A percentile compares a stretch with the other conserved stretches of the same genome.
Conservation (phyloP, 148 eudicot species). For the Chenopodium quinoa region DNA sequence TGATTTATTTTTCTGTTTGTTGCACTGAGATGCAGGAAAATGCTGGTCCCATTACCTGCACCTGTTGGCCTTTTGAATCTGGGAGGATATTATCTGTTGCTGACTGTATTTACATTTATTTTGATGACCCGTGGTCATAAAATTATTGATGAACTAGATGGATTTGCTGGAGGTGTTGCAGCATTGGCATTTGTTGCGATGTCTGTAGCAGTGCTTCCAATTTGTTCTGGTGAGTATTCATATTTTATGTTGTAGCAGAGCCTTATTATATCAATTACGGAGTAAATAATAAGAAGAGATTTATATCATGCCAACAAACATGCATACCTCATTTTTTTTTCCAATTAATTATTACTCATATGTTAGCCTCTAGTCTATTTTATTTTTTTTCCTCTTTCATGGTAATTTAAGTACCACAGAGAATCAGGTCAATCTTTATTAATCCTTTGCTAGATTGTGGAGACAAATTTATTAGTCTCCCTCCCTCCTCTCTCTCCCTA, state of each 20-base stretch:
- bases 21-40: conserved; percentile 54
- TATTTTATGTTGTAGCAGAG: background rate
- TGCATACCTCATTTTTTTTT: background rate
- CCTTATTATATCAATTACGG: background rate
- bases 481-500: background rate
- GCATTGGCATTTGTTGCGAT: conserved; percentile 89
- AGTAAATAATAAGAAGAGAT: background rate
- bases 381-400: background rate
- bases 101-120: conserved; percentile 67
- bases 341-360: background rate
- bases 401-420: background rate
- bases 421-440: background rate
- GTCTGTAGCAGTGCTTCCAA: conserved; percentile 93
- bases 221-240: conserved; percentile 65
- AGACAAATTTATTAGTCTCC: background rate
- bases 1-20: conserved; percentile 8
- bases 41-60: conserved; percentile 84
- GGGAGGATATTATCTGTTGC: conserved; percentile 55
- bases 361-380: background rate
- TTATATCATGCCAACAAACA: background rate
- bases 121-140: conserved; percentile 69
- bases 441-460: background rate
- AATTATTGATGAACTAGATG: conserved; percentile 77
- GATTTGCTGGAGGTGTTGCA: conserved; percentile 88
- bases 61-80: conserved; percentile 78